Conservation (phyloP, 495 filamentous ascomycete genomes). For the Lindgomyces ingoldianus region DNA sequence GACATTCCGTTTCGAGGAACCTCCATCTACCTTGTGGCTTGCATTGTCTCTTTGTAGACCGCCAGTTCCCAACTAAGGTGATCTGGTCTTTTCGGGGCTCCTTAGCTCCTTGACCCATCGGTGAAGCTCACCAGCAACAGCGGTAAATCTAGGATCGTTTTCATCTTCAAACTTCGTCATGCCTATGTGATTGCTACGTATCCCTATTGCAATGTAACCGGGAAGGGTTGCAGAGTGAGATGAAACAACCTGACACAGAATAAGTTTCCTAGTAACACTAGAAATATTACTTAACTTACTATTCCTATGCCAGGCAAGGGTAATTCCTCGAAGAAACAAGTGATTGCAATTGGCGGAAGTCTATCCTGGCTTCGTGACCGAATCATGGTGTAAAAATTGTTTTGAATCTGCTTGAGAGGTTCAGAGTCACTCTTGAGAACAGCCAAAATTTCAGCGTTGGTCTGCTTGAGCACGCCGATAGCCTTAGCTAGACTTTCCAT, state of each 20-base stretch:
- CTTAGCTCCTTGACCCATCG: neutral
- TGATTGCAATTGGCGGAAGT: neutral
- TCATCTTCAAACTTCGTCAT: neutral
- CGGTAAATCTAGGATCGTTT: neutral
- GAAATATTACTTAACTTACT: neutral
- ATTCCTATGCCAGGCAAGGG: neutral
- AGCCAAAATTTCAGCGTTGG: slow-evolving; percentile 17
- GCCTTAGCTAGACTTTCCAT: neutral
- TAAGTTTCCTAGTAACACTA: neutral
- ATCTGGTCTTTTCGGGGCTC: no score
- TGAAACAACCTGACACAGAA: neutral
- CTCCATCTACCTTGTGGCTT: no score
- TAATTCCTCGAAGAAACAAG: neutral
- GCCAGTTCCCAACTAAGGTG: no score
- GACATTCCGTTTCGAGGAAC: no score
- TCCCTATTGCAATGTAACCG: neutral
- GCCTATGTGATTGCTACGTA: neutral
- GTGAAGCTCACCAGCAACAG: neutral
- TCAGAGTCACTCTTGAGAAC: neutral
- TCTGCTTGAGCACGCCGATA: slow-evolving; percentile 1
- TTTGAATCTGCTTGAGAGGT: neutral
- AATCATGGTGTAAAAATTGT: neutral
- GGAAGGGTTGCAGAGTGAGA: neutral
- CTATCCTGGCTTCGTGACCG: neutral
- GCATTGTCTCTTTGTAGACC: no score